Base-by-base conservation (phyloP, 116 monocot genomes). In the Papilionanthe hybrid region DNA sequence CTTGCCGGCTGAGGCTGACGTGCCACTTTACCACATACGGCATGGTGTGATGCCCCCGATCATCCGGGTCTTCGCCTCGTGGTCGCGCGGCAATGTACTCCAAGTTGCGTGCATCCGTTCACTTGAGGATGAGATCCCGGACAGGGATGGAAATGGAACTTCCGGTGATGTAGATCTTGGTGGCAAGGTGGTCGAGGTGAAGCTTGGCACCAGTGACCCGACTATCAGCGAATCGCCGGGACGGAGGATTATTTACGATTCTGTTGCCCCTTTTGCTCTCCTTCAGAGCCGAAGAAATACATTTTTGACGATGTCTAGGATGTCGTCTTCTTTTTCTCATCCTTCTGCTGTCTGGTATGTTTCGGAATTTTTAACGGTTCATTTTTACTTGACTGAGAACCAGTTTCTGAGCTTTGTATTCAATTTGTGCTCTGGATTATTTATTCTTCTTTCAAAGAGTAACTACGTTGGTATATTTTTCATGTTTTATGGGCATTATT, bases 151-250 rank as follows among this genome's bases (percentile, higher is more conserved):
- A 11, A 23, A 66, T 17, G 83, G 53, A 2, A 42, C 49, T 48
- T 76, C 7, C 3, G 83, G 9, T 29, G 85, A 75, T 19, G 90
- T 32, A 19, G 85, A 63, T 0, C 44, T 55, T 66, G 91, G 98
- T 11, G 97, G 94, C 17, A 93, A 87, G 86, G 91, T 94, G 22
- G 79, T 94, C 32, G 93, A 94, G 85, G 91, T 99, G 75, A 85
- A 75, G 63, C 81, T 93, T 68, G 81, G 78, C 15, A 83, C 49
- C 1, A 86, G 63, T 9, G 86, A 80, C 29, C 85, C 81, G 19
- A 83, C 83, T 49, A 78, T 91, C 76, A 67, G 45, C 47, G 95
- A 99, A 19, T 90, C 87, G 4, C 82, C 88, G 87, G 83, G 84
- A 82, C 79, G 98, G 78, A 85, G 87, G 84, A 90, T 94, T 75